Conservation (phyloP, 2,329 filamentous ascomycete species). For the Emergomyces orientalis region DNA sequence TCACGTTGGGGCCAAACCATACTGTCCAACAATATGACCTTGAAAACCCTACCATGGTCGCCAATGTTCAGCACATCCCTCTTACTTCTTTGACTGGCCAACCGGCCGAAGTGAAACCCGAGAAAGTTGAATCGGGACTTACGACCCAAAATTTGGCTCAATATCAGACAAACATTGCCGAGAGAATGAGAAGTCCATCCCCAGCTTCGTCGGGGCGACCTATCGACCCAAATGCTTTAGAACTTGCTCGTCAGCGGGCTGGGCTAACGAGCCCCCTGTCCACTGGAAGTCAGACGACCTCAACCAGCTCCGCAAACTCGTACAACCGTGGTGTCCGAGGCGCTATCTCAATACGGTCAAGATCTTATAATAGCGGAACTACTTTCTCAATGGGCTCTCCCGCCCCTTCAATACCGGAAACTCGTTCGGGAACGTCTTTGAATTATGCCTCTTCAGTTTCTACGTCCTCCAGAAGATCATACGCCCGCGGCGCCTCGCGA, state of each 20-base stretch:
- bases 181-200: conserved; percentile 57
- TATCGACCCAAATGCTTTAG: conserved; percentile 56
- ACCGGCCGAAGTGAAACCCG: conserved; percentile 47
- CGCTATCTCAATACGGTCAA: conserved; percentile 25
- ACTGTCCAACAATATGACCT: conserved; percentile 94
- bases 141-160: conserved; percentile 11
- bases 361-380: conserved; percentile 37
- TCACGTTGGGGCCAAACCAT: conserved; percentile 79
- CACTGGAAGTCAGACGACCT: conserved; percentile 49
- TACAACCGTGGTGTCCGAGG: conserved; percentile 32
- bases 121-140: conserved; percentile 6
- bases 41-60: conserved; percentile 73
- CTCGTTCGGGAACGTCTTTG: conserved; percentile 36
- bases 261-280: conserved; percentile 61
- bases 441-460: conserved; percentile 39
- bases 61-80: conserved; percentile 77
- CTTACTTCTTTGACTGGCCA: conserved; percentile 70
- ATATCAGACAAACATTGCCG: conserved; percentile 42
- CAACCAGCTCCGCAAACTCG: conserved; percentile 44
- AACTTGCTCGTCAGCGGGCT: conserved; percentile 52
- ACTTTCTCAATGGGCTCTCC: conserved; percentile 37
- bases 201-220: conserved; percentile 65
- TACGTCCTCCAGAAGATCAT: conserved; percentile 37
- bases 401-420: conserved; percentile 22
- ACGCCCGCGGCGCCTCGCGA: conserved; percentile 48